Base-by-base conservation (phyloP, 352 stramenopile genomes). In the Phytopythium montanum region DNA sequence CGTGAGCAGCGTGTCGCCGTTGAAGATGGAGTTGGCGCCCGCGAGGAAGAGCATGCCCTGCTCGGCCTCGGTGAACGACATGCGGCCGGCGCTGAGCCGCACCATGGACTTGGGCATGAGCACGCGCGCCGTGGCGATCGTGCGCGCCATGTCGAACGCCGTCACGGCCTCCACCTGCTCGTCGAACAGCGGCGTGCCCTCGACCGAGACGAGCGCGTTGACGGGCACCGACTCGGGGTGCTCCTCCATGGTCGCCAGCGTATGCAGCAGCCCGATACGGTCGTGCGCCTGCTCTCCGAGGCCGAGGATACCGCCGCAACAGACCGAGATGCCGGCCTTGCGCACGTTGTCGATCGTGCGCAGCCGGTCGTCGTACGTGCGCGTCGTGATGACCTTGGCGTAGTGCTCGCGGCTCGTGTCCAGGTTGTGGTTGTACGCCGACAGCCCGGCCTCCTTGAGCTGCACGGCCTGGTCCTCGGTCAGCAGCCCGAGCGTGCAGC, bases 391-490 rank as follows among this genome's bases (percentile, higher is more conserved):
- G 41, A 99, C 66, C 56, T 98, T 99, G 44, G 96, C 89, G 72
- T 99, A 99, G 80, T 98, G 95, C 65, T 99, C 96, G 19, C 91
- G 94, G n/a, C 89, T 98, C 7, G 97, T 99, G 75, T 99, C 97
- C 42, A 99, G 73, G 77, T 99, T 99, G 83, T 99, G 97, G 87
- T 99, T 99, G 84, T 99, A 99, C 13, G 96, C 95, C 21, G 95
- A 97, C 16, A 99, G 84, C 2, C 97, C 97, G n/a, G 97, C 97
- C 59, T 98, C 94, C 78, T 99, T 99, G 63, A 99, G 85, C 76
- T 98, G 93, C 61, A 87, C 71, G 14, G 97, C 95, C 75, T 99
- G 96, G 31, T 99, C 95, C 54, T 90, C 81, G 44, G 87, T 98
- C 51, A 99, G 81, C 96, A 99, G 98, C 31, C 97, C 97, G 14